phyloP scores from a whole-genome alignment of 495 filamentous ascomycete species.

The Usnea hakonensis region DNA sequence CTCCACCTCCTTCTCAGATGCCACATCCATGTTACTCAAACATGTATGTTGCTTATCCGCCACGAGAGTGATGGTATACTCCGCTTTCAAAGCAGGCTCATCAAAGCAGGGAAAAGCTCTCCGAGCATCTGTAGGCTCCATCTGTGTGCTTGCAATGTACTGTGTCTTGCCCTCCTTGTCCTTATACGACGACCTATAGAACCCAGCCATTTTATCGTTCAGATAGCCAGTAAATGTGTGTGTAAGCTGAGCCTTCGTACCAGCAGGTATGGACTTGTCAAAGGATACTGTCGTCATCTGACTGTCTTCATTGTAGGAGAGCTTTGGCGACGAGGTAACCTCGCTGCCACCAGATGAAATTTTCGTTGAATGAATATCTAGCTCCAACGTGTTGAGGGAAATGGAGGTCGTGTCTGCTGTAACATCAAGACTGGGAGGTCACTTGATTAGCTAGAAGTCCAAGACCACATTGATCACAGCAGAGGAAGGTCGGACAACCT shows the following conservation, averaged over 20 bases:
- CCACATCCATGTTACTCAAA: constrained; percentile 64
- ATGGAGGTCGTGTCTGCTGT: constrained; percentile 78
- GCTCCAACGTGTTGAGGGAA: constrained; percentile 77
- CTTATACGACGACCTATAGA: constrained; percentile 62
- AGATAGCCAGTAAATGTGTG: constrained; percentile 53
- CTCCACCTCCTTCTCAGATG: constrained; percentile 47
- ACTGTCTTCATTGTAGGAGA: constrained; percentile 48
- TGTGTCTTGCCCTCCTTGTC: constrained; percentile 45
- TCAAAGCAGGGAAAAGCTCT: constrained; percentile 65
- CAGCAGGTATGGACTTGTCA: constrained; percentile 47
- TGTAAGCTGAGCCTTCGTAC: constrained; percentile 52
- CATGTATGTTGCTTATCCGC: constrained; percentile 56
- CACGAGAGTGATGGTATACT: constrained; percentile 57
- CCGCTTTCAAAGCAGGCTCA: constrained; percentile 61
- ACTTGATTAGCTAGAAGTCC: constrained; percentile 30
- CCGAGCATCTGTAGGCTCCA: constrained; percentile 60
- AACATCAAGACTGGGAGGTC: constrained; percentile 57
- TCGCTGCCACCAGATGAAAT: constrained; percentile 44
- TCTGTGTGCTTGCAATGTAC: constrained; percentile 58
- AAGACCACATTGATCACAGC: constrained; percentile 24
- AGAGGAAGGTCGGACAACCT: constrained; percentile 9
- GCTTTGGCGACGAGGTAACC: constrained; percentile 44
- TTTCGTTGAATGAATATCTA: constrained; percentile 72
- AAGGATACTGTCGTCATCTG: constrained; percentile 57
- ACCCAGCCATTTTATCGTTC: constrained; percentile 63